A percentile compares a stretch with the other conserved stretches of the same genome.
These are phyloP conservation scores for Westerdykella aurantiaca DNA, from an alignment of 2,329 filamentous ascomycete species.

Conservation along the genomic window DNA sequence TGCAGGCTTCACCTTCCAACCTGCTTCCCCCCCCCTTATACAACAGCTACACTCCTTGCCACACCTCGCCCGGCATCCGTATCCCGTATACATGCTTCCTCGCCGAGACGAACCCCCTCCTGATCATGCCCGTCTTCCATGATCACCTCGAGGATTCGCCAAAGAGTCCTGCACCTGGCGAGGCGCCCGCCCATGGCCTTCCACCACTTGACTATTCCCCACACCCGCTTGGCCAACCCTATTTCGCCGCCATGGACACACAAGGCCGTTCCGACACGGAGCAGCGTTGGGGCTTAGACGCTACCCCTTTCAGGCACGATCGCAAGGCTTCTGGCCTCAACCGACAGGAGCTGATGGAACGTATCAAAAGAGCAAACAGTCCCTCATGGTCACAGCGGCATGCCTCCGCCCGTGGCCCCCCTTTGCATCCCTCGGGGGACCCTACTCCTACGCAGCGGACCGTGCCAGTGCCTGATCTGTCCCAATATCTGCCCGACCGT, in stretches of 20 bases:
- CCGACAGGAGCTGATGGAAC: conserved; percentile 74
- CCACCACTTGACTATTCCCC: too few species aligned
- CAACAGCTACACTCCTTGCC: conserved; percentile 4
- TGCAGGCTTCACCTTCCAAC: background rate
- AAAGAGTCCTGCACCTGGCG: conserved; percentile 7
- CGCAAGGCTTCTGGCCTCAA: conserved; percentile 41
- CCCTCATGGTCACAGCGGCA: conserved; percentile 59
- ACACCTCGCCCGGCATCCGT: conserved; percentile 2
- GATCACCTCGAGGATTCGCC: conserved; percentile 28
- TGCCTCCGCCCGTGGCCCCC: background rate
- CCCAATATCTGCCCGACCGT: background rate
- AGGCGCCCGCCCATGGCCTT: too few species aligned
- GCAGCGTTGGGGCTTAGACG: conserved; percentile 1
- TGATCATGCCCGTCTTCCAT: conserved; percentile 38
- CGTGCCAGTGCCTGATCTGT: background rate
- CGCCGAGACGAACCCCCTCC: conserved; percentile 10
- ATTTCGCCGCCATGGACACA: background rate
- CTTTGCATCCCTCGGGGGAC: background rate
- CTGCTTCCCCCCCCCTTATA: background rate
- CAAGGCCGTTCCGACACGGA: conserved; percentile 4
- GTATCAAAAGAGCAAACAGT: conserved; percentile 72
- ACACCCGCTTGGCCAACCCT: too few species aligned
- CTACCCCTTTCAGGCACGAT: conserved; percentile 11
- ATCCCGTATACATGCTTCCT: conserved; percentile 20
- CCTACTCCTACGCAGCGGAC: conserved; percentile 33